These are phyloP conservation scores for Lodderomyces orthopsilosis DNA, from an alignment of 1,139 yeast genomes.

Conservation along the genomic window DNA sequence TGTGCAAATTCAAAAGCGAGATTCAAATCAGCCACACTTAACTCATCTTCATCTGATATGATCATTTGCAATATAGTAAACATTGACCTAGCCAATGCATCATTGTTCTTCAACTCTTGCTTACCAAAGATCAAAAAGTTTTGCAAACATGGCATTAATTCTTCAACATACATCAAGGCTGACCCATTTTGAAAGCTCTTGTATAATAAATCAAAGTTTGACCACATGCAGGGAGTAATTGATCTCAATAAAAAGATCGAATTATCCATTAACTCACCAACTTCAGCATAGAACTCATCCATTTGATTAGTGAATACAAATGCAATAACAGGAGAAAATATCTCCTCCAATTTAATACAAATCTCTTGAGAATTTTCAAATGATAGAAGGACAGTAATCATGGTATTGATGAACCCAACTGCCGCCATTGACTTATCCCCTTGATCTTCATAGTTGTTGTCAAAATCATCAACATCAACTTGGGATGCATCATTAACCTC, in stretches of 20 bases:
- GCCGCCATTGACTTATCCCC: constrained; percentile 88
- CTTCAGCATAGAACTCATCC: constrained; percentile 80
- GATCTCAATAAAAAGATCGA: constrained; percentile 71
- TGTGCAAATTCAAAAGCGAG: constrained; percentile 55
- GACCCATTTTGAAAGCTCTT: constrained; percentile 54
- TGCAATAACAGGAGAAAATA: constrained; percentile 70
- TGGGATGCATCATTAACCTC: constrained; percentile 66
- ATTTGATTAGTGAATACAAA: constrained; percentile 61
- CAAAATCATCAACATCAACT: constrained; percentile 44
- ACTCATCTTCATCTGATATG: constrained; percentile 31
- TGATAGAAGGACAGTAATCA: constrained; percentile 81
- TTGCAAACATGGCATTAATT: constrained; percentile 69
- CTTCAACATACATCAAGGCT: constrained; percentile 67
- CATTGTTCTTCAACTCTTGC: constrained; percentile 38
- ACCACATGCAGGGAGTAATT: constrained; percentile 79
- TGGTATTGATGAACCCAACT: constrained; percentile 79
- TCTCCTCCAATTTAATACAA: constrained; percentile 64
- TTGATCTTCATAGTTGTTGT: constrained; percentile 45
- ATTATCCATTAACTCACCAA: constrained; percentile 82
- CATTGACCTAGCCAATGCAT: constrained; percentile 22
- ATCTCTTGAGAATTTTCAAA: constrained; percentile 79
- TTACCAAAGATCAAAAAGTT: constrained; percentile 77
- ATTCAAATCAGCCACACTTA: constrained; percentile 50
- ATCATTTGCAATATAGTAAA: constrained; percentile 36
- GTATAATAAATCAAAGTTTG: constrained; percentile 55